Evolutionary conservation across 1,284 basidiomycete genomes (phyloP).

Genomic region (Bondarzewia mesenterica): DNA sequence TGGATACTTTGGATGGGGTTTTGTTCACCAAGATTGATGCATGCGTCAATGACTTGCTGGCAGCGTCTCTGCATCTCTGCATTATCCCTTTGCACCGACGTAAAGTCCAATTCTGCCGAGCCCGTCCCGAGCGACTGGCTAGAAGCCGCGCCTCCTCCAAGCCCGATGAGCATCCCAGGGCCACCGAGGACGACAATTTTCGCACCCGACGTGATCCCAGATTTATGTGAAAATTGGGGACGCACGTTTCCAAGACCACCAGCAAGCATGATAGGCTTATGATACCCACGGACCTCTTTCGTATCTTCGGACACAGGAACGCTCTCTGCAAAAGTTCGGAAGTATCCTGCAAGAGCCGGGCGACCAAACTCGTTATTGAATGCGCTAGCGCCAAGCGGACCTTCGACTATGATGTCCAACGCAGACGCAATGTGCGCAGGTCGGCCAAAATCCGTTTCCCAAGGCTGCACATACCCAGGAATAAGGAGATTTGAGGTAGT

Average conservation of each 20-base stretch:
- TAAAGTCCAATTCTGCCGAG: slow-evolving; percentile 92
- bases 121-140: slow-evolving; percentile 86
- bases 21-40: slow-evolving; percentile 54
- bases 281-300: slow-evolving; percentile 84
- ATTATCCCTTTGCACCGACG: slow-evolving; percentile 96
- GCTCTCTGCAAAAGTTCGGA: slow-evolving; percentile 82
- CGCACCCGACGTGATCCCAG: slow-evolving; percentile 66
- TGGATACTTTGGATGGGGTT: slow-evolving; percentile 96
- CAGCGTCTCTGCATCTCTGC: slow-evolving; percentile 97
- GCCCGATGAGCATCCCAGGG: slow-evolving; percentile 93
- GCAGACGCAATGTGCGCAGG: slow-evolving; percentile 90
- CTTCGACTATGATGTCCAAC: slow-evolving; percentile 96
- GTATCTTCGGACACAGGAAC: slow-evolving; percentile 41
- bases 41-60: slow-evolving; percentile 96
- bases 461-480: slow-evolving; percentile 81
- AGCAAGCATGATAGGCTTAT: slow-evolving; percentile 99
- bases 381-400: slow-evolving; percentile 88
- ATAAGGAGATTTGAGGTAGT: slow-evolving; percentile 94
- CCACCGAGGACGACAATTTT: slow-evolving; percentile 95
- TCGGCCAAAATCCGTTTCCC: slow-evolving; percentile 89
- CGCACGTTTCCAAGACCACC: slow-evolving; percentile 94
- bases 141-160: slow-evolving; percentile 94
- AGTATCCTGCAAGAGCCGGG: slow-evolving; percentile 81
- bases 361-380: slow-evolving; percentile 99
- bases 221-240: slow-evolving; percentile 73